Conservation (phyloP, 176 grass and related monocot genomes). For the Zizania latifolia region DNA sequence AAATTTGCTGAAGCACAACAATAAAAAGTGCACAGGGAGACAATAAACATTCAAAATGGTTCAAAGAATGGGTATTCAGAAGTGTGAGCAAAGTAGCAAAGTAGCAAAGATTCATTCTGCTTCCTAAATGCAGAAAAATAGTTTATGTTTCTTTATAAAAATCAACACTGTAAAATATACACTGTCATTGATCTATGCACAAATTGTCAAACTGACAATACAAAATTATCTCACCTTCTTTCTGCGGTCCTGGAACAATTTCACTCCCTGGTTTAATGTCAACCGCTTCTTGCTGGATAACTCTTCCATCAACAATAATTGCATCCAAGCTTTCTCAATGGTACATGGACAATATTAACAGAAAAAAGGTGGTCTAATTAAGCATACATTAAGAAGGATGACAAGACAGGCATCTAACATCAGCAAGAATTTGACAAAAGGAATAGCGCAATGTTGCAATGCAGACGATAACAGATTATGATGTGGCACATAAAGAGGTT, state of each 20-base stretch:
- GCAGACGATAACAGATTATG: neutral
- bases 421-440: neutral
- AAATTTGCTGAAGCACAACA: neutral
- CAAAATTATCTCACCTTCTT: conserved; percentile 49
- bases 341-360: conserved; percentile 14
- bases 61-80: conserved; percentile 1
- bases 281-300: conserved; percentile 58
- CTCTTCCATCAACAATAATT: conserved; percentile 76
- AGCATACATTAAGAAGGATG: neutral
- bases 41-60: neutral
- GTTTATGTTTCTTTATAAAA: neutral
- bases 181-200: neutral
- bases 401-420: conserved; percentile 3
- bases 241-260: conserved; percentile 77
- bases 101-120: neutral
- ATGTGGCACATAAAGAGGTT: neutral
- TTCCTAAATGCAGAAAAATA: conserved; percentile 8
- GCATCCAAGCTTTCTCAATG: conserved; percentile 59
- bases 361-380: neutral
- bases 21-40: neutral
- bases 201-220: neutral
- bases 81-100: too few species aligned
- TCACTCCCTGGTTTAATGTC: conserved; percentile 63
- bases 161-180: neutral
- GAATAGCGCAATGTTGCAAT: neutral